Evolutionary conservation across 2,329 filamentous ascomycete species (phyloP).

Genomic region (Talaromyces amestolkiae): DNA sequence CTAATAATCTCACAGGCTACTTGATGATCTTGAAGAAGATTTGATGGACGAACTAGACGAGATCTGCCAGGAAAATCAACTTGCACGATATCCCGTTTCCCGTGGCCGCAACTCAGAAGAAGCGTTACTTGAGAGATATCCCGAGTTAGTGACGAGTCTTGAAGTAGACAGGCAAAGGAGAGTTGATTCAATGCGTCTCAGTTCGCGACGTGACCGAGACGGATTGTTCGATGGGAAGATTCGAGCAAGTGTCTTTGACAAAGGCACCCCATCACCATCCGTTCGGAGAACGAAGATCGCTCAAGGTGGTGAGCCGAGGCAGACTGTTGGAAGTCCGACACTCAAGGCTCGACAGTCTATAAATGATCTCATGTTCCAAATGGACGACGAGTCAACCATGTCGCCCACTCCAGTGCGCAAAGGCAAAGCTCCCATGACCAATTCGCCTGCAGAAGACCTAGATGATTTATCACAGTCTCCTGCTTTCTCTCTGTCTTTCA

Average conservation of each 20-base stretch:
- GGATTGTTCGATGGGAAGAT: constrained; percentile 64
- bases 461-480: constrained; percentile 24
- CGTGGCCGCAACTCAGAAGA: constrained; percentile 70
- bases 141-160: constrained; percentile 41
- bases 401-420: constrained; percentile 29
- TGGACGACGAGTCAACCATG: constrained; percentile 72
- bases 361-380: constrained; percentile 83
- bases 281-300: constrained; percentile 41
- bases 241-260: constrained; percentile 65
- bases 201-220: constrained; percentile 60
- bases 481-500: constrained; percentile 26
- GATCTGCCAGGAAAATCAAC: constrained; percentile 77
- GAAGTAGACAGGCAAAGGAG: constrained; percentile 56
- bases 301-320: constrained; percentile 44
- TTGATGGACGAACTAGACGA: constrained; percentile 77
- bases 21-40: constrained; percentile 82
- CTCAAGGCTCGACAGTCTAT: constrained; percentile 67
- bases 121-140: constrained; percentile 45
- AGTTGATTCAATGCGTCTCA: constrained; percentile 74
- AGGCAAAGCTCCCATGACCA: constrained; percentile 31
- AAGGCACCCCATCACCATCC: constrained; percentile 51
- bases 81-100: constrained; percentile 71
- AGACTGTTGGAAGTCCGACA: constrained; percentile 60
- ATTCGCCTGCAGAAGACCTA: constrained; percentile 21
- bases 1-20: constrained; percentile 49